Percentiles rank a stretch among this genome's conserved stretches.
phyloP scores from a whole-genome alignment of 345 rosid species.

The Sonneratia caseolaris region DNA sequence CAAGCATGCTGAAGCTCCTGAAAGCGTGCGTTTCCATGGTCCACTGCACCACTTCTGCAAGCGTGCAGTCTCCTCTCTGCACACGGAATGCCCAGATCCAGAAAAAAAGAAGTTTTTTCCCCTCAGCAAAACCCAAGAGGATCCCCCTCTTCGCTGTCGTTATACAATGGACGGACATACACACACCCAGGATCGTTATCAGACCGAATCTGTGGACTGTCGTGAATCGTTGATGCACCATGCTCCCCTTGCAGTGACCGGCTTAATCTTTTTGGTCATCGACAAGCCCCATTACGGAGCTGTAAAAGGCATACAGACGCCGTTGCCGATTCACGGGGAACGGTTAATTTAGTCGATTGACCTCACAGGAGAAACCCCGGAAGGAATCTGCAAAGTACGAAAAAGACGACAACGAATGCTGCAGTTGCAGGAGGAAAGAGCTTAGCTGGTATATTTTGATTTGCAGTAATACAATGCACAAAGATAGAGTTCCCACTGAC shows the following conservation, averaged over 20 bases:
- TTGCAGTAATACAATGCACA: not conserved
- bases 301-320: not conserved
- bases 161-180: too few species aligned
- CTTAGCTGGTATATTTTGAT: too few species aligned
- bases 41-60: not conserved
- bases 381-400: not conserved
- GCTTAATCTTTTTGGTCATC: not conserved
- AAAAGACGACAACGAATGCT: not conserved
- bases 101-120: not conserved
- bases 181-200: not conserved
- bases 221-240: too few species aligned
- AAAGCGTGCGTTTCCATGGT: slow-evolving; percentile 1
- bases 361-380: not conserved
- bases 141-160: not conserved
- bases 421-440: not conserved
- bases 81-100: not conserved
- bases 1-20: not conserved
- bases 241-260: not conserved
- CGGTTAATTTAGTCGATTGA: too few species aligned
- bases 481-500: not conserved
- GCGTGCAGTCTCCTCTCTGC: not conserved
- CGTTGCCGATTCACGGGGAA: not conserved
- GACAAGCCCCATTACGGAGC: too few species aligned
- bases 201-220: not conserved
- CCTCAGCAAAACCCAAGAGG: not conserved